These are phyloP conservation scores for Penicillium expansum DNA, from an alignment of 2,329 filamentous ascomycete species.

Conservation along the genomic window DNA sequence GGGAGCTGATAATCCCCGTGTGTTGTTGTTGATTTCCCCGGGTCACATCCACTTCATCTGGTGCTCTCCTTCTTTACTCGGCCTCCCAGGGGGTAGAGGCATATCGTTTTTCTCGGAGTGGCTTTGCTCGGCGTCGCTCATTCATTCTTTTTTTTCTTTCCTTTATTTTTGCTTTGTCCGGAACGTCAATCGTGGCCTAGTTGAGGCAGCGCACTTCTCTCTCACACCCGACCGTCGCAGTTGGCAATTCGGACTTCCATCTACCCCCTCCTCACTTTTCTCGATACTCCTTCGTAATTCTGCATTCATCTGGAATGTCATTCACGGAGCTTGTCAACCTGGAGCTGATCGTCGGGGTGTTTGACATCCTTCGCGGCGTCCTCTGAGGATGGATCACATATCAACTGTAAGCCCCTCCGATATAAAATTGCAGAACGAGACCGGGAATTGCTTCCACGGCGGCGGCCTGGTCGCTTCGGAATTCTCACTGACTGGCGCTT, in stretches of 20 bases:
- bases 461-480: background rate
- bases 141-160: slow-evolving; percentile 8
- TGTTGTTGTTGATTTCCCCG: slow-evolving; percentile 13
- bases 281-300: slow-evolving; percentile 14
- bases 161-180: background rate
- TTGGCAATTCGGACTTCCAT: slow-evolving; percentile 10
- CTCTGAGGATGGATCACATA: slow-evolving; percentile 42
- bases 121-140: slow-evolving; percentile 9
- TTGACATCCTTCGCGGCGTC: slow-evolving; percentile 29
- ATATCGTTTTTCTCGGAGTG: background rate
- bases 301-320: slow-evolving; percentile 35
- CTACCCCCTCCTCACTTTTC: slow-evolving; percentile 8
- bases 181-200: slow-evolving; percentile 6
- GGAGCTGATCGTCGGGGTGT: slow-evolving; percentile 35
- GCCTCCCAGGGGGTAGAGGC: slow-evolving; percentile 8
- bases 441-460: background rate
- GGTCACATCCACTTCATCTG: slow-evolving; percentile 2
- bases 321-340: slow-evolving; percentile 31
- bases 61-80: slow-evolving; percentile 8
- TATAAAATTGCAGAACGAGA: background rate
- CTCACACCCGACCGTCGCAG: slow-evolving; percentile 1
- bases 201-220: slow-evolving; percentile 5
- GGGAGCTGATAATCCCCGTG: slow-evolving; percentile 12
- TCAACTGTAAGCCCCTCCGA: slow-evolving; percentile 33
- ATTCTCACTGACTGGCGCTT: slow-evolving; percentile 8